phyloP scores from a whole-genome alignment of 179 eudicot genomes.

The Nepenthes alata region DNA sequence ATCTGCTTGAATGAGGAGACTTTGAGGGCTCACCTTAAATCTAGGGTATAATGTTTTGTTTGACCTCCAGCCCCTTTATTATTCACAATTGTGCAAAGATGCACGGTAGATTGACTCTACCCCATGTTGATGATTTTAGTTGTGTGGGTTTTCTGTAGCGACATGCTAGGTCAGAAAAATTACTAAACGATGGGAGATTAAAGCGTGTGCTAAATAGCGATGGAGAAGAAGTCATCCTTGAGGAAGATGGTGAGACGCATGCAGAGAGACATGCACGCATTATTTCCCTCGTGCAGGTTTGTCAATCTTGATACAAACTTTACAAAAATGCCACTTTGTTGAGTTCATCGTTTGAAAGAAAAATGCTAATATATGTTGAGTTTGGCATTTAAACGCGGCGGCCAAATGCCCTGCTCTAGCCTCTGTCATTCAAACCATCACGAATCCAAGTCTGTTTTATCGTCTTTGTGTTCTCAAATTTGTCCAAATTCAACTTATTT shows the following conservation, averaged over 20 bases:
- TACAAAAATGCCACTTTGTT: no score
- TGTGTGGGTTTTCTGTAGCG: conserved; percentile 28
- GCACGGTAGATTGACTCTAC: not conserved
- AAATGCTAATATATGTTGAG: no score
- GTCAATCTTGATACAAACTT: conserved; percentile 4
- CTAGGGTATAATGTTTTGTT: conserved; percentile 43
- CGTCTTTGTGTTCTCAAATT: not conserved
- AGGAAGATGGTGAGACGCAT: conserved; percentile 60
- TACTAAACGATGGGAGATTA: conserved; percentile 62
- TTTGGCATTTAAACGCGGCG: no score
- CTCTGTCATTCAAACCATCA: not conserved
- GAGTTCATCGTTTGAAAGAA: no score
- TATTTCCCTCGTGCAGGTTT: conserved; percentile 54
- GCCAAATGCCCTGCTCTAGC: not conserved
- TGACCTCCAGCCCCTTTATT: not conserved
- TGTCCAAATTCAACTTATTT: no score
- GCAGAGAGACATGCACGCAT: conserved; percentile 68
- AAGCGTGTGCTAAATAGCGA: conserved; percentile 73
- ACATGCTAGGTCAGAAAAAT: conserved; percentile 73
- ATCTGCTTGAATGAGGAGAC: conserved; percentile 81
- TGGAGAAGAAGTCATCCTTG: conserved; percentile 55
- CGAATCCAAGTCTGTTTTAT: not conserved
- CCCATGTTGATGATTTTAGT: not conserved
- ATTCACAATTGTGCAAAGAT: not conserved
- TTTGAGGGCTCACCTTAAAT: conserved; percentile 59